Percentiles rank a stretch among this genome's conserved stretches.
Conservation (phyloP, 495 filamentous ascomycete species). For the Aspergillus baeticus region DNA sequence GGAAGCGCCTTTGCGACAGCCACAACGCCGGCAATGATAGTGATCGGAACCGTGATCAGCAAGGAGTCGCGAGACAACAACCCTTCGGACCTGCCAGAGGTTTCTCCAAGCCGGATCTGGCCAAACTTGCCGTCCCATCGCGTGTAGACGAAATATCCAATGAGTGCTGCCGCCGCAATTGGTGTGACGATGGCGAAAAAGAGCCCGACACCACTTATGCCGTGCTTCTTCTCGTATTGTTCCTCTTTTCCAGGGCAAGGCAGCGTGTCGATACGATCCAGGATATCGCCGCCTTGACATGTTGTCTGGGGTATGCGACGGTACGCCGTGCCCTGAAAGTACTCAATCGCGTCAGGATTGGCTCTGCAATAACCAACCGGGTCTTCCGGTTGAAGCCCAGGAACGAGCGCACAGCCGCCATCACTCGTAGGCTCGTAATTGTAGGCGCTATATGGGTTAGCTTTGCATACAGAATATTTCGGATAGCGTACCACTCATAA, state of each 20-base stretch:
- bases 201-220: slow-evolving; percentile 69
- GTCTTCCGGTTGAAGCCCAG: slow-evolving; percentile 66
- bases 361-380: slow-evolving; percentile 62
- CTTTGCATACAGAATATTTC: neutral
- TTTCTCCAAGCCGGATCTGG: slow-evolving; percentile 78
- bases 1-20: slow-evolving; percentile 76
- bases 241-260: slow-evolving; percentile 76
- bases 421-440: slow-evolving; percentile 81
- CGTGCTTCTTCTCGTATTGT: slow-evolving; percentile 71
- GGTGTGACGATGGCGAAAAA: slow-evolving; percentile 84
- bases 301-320: slow-evolving; percentile 88
- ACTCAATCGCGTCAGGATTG: slow-evolving; percentile 67
- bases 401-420: slow-evolving; percentile 71
- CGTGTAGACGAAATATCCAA: slow-evolving; percentile 83
- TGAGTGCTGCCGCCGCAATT: slow-evolving; percentile 60
- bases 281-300: slow-evolving; percentile 68
- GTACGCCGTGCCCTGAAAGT: slow-evolving; percentile 80
- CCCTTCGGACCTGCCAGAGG: slow-evolving; percentile 32
- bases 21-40: slow-evolving; percentile 72
- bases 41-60: slow-evolving; percentile 75
- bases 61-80: slow-evolving; percentile 64
- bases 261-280: slow-evolving; percentile 58
- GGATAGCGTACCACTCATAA: slow-evolving; percentile 80
- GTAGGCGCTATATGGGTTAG: slow-evolving; percentile 65
- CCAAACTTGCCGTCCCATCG: slow-evolving; percentile 91